Base-by-base conservation (phyloP, 805 yeast species). In the Kuraishia borneana region DNA sequence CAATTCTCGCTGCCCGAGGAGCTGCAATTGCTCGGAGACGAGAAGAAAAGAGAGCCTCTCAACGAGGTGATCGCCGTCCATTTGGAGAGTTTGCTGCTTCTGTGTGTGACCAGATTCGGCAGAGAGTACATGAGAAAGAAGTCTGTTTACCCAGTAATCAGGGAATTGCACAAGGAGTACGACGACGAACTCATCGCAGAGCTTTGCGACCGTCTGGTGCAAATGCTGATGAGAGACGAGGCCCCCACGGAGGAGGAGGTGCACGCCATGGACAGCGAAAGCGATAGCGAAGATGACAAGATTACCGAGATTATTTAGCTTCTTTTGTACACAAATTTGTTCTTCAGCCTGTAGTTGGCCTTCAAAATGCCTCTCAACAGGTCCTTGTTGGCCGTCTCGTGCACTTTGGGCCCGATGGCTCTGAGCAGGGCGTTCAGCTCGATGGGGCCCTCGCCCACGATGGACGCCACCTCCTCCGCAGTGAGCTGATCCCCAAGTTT, bases 191-290 rank as follows among this genome's bases (percentile, higher is more conserved):
- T 42, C 14, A 66, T 84, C 17, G 63, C 63, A 30, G 94, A 82
- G 30, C 58, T 82, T 30, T 79, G 92, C 60, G 94, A 85, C 45
- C 70, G 92, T 51, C 56, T 83, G 27, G 98, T 88, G 17, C 89
- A 89, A 53, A 72, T 85, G 76, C 65, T 89, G 42, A 82, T 83
- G 92, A 75, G 96, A 63, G 96, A 89, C 49, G 96, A 88, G 48
- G 71, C 68, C 7, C 69, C 73, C 23, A 58, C 56, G 21, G 52
- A 46, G 3, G 60, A 52, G 41, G 66, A 58, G 27, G 61, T 63
- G 14, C 73, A 70, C 33, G 76, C 73, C 37, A 38, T 65, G 38
- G 57, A 61, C 19, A 48, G 58, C 25, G 63, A 53, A n/a, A 63
- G 61, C 18, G 66, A 64, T 22, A 64, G 60, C 39, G 71, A 63